Conservation (phyloP, 1,284 basidiomycete genomes). For the Wallemia hederae region DNA sequence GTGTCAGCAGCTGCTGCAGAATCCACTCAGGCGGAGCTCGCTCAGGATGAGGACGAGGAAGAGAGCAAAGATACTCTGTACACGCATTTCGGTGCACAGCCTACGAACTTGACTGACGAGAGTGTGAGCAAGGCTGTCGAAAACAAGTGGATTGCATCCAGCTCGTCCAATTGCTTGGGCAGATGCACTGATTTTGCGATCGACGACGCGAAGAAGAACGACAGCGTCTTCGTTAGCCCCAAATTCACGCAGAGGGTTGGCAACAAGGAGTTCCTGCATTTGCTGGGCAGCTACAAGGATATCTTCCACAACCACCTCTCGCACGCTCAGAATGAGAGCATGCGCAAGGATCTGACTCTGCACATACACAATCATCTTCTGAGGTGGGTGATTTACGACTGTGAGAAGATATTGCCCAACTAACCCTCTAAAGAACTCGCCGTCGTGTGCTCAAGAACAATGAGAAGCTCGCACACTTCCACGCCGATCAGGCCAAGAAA, state of each 20-base stretch:
- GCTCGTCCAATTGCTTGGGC: constrained; percentile 27
- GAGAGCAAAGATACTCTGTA: constrained; percentile 6
- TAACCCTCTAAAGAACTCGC: constrained; percentile 36
- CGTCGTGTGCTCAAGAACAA: constrained; percentile 77
- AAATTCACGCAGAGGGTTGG: constrained; percentile 11
- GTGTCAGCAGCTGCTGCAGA: too few relatives aligned
- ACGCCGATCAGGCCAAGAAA: constrained; percentile 24
- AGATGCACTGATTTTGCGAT: constrained; percentile 21
- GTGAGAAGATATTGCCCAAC: constrained; percentile 6
- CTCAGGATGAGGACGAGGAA: not conserved
- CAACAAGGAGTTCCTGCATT: constrained; percentile 30
- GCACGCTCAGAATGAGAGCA: constrained; percentile 16
- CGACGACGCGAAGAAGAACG: constrained; percentile 8
- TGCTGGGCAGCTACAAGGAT: constrained; percentile 29
- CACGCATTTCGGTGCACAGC: constrained; percentile 4
- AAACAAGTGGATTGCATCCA: constrained; percentile 10
- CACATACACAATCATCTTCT: constrained; percentile 60
- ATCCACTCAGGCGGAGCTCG: constrained; percentile 1
- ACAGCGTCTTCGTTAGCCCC: constrained; percentile 12
- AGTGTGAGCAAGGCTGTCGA: constrained; percentile 9
- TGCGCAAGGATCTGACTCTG: constrained; percentile 36
- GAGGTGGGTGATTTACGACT: constrained; percentile 25
- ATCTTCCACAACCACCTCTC: constrained; percentile 20
- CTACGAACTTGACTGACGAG: constrained; percentile 10
- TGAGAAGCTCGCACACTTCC: constrained; percentile 43